Percentiles rank a stretch among this genome's conserved stretches.
Conservation (phyloP, 2,329 filamentous ascomycete genomes). For the Cordyceps cicadae region DNA sequence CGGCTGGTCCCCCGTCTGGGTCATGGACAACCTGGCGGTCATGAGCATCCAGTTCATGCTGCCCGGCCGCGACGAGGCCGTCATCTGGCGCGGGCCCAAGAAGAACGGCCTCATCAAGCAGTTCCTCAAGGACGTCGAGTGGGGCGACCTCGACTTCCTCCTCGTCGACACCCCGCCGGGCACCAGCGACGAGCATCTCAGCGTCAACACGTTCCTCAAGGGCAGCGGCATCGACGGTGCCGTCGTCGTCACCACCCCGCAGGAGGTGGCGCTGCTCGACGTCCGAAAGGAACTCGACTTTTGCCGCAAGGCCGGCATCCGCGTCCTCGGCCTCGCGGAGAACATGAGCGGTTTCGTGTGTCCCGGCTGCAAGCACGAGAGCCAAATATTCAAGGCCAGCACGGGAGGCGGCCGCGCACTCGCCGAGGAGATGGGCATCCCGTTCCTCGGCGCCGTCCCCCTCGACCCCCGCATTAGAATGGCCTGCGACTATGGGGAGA, state of each 20-base stretch:
- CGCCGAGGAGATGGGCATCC: conserved; percentile 78
- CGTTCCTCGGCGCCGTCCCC: conserved; percentile 83
- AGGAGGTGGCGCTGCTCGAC: conserved; percentile 86
- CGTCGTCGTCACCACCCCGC: conserved; percentile 86
- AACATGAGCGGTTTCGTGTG: conserved; percentile 99
- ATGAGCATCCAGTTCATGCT: conserved; percentile 99
- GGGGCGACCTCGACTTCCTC: conserved; percentile 89
- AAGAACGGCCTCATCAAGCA: conserved; percentile 98
- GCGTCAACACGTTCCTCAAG: conserved; percentile 84
- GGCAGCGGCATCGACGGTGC: conserved; percentile 90
- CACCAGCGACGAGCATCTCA: conserved; percentile 90
- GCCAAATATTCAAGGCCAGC: conserved; percentile 81
- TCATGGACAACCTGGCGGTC: conserved; percentile 83
- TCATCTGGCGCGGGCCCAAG: conserved; percentile 97
- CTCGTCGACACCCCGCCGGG: conserved; percentile 94
- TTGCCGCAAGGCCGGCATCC: conserved; percentile 87
- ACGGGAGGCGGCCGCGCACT: conserved; percentile 78
- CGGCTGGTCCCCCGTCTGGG: conserved; percentile 95
- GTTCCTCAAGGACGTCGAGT: conserved; percentile 95
- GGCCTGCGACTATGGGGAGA: conserved; percentile 96
- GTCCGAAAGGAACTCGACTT: conserved; percentile 98
- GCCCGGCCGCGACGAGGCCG: conserved; percentile 83
- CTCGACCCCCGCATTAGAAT: conserved; percentile 90
- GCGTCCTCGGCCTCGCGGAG: conserved; percentile 81
- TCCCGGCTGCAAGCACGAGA: conserved; percentile 74